Conservation (phyloP, 495 filamentous ascomycete genomes). For the Hyaloscypha variabilis region DNA sequence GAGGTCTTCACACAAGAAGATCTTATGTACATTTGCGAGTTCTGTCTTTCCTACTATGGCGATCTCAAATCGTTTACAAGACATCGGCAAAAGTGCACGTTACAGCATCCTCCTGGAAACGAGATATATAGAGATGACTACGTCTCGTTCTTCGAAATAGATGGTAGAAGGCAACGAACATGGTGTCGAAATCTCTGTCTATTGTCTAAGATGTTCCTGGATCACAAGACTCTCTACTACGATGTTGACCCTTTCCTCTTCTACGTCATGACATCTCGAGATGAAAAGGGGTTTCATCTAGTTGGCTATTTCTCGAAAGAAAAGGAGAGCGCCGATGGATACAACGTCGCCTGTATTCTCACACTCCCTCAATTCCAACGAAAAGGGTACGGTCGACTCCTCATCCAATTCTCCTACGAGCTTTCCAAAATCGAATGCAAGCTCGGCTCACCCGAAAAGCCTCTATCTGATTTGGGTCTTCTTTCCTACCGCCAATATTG, state of each 20-base stretch:
- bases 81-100: conserved; percentile 87
- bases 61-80: conserved; percentile 76
- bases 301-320: conserved; percentile 98
- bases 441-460: conserved; percentile 94
- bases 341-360: conserved; percentile 97
- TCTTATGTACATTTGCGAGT: conserved; percentile 94
- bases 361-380: conserved; percentile 95
- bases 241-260: conserved; percentile 98
- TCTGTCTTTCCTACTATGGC: conserved; percentile 90
- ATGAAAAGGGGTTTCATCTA: conserved; percentile 85
- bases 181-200: conserved; percentile 98
- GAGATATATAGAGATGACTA: conserved; percentile 96
- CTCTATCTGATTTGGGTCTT: conserved; percentile 88
- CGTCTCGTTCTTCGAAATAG: conserved; percentile 96
- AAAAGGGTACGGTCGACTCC: conserved; percentile 86
- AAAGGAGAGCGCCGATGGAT: conserved; percentile 93
- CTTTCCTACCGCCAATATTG: conserved; percentile 95
- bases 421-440: conserved; percentile 94
- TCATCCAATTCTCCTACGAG: conserved; percentile 98
- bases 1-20: conserved; percentile 84
- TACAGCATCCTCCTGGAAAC: conserved; percentile 93
- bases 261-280: conserved; percentile 93
- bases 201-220: conserved; percentile 92
- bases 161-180: conserved; percentile 89
- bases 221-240: conserved; percentile 99